Percentiles rank a stretch among this genome's conserved stretches.
phyloP scores from a whole-genome alignment of 164 flowering plant species.

The Magnolia officinalis region DNA sequence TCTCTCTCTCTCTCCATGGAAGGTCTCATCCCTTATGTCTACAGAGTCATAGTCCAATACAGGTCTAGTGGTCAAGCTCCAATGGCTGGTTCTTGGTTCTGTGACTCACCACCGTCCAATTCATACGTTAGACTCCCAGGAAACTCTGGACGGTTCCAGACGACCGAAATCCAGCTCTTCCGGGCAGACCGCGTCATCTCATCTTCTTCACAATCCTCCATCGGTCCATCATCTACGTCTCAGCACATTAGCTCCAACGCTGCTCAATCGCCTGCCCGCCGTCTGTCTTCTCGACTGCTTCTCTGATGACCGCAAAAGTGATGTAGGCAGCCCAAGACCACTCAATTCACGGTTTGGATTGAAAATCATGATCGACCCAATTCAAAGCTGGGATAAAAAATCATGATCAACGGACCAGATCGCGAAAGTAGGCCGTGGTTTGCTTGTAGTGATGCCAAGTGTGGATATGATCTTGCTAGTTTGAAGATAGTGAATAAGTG shows the following conservation, averaged over 20 bases:
- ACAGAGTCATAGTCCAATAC: constrained; percentile 65
- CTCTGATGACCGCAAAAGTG: constrained; percentile 6
- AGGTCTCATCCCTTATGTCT: constrained; percentile 77
- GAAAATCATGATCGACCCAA: background rate
- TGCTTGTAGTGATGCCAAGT: background rate
- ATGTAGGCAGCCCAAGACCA: background rate
- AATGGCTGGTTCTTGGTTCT: constrained; percentile 25
- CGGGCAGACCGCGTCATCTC: constrained; percentile 28
- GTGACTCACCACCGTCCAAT: constrained; percentile 63
- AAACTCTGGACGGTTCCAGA: constrained; percentile 69
- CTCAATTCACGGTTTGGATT: background rate
- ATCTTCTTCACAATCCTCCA: constrained; percentile 24
- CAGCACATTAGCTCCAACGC: background rate
- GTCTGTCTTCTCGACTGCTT: constrained; percentile 1
- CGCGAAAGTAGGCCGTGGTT: background rate
- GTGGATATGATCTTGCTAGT: background rate
- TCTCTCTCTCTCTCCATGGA: constrained; percentile 44
- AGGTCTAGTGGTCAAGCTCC: constrained; percentile 37
- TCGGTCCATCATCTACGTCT: constrained; percentile 24
- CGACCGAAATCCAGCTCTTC: constrained; percentile 35
- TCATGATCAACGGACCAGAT: background rate
- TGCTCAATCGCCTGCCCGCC: constrained; percentile 8
- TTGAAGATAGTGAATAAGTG: constrained; percentile 4
- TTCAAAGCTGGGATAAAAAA: background rate
- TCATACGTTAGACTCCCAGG: constrained; percentile 65